Conservation (phyloP, 1,284 basidiomycete genomes). For the Agroathelia rolfsii region DNA sequence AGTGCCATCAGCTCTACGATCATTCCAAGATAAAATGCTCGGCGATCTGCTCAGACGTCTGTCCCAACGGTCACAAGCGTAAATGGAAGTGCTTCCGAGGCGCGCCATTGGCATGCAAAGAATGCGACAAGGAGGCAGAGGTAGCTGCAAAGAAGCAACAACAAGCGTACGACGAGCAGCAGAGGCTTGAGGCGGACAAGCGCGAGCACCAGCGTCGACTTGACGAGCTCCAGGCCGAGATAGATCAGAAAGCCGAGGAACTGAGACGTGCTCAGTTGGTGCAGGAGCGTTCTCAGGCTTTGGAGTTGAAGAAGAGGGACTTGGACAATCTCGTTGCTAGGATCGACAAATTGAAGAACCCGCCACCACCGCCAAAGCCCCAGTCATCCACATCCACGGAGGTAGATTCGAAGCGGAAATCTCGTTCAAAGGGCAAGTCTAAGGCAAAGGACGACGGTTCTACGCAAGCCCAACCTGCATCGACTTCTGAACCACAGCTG, state of each 20-base stretch:
- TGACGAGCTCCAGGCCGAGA: constrained; percentile 17
- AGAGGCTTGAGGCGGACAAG: constrained; percentile 23
- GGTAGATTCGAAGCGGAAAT: too few species aligned
- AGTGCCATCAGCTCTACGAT: constrained; percentile 43
- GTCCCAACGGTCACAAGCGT: constrained; percentile 25
- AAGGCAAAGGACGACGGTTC: constrained; percentile 1
- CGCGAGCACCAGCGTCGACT: constrained; percentile 15
- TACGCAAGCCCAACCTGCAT: constrained; percentile 1
- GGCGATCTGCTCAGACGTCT: constrained; percentile 20
- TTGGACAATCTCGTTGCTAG: constrained; percentile 17
- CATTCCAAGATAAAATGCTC: constrained; percentile 37
- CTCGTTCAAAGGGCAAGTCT: neutral
- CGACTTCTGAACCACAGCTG: constrained; percentile 7
- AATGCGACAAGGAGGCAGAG: constrained; percentile 22
- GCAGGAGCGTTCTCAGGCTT: constrained; percentile 19
- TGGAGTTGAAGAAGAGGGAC: constrained; percentile 24
- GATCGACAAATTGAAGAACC: constrained; percentile 8
- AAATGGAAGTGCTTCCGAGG: constrained; percentile 25
- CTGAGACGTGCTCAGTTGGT: constrained; percentile 20
- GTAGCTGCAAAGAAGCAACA: constrained; percentile 21
- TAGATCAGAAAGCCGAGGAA: constrained; percentile 23
- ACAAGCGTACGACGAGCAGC: constrained; percentile 21
- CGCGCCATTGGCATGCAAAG: constrained; percentile 20
- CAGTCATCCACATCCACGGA: constrained; percentile 1
- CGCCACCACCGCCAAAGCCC: constrained; percentile 6